A percentile compares a stretch with the other conserved stretches of the same genome.
These are phyloP conservation scores for Papilionanthe hybrid DNA, from an alignment of 116 monocot genomes.

Conservation along the genomic window DNA sequence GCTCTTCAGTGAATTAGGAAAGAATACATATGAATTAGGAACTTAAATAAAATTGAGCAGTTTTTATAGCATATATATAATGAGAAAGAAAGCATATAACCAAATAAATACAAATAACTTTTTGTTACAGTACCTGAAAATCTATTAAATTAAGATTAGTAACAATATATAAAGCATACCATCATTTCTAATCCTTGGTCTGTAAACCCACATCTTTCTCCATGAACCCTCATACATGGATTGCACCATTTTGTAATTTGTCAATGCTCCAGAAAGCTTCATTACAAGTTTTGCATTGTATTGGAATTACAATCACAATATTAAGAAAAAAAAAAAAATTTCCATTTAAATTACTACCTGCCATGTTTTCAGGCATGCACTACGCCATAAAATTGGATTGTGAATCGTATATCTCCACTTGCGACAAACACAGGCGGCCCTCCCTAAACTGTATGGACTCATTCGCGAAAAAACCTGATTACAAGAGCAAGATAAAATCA, in stretches of 20 bases:
- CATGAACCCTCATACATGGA: conserved; percentile 82
- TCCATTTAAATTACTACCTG: conserved; percentile 45
- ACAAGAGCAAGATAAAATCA: background rate
- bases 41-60: background rate
- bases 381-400: conserved; percentile 82
- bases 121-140: background rate
- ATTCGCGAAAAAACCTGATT: conserved; percentile 76
- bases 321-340: conserved; percentile 4
- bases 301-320: conserved; percentile 12
- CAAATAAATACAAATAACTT: background rate
- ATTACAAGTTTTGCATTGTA: conserved; percentile 12
- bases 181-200: conserved; percentile 84
- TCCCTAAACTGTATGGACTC: conserved; percentile 70
- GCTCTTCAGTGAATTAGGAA: too few relatives aligned
- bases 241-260: conserved; percentile 51
- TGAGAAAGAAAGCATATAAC: background rate
- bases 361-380: conserved; percentile 88
- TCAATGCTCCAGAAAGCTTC: conserved; percentile 58
- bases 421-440: conserved; percentile 87
- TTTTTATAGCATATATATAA: background rate
- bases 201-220: conserved; percentile 92
- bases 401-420: conserved; percentile 85
- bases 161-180: conserved; percentile 31
- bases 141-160: background rate
- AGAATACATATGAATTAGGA: background rate